Base-by-base conservation (phyloP, 352 stramenopile species). In the Globisporangium spiculum region DNA sequence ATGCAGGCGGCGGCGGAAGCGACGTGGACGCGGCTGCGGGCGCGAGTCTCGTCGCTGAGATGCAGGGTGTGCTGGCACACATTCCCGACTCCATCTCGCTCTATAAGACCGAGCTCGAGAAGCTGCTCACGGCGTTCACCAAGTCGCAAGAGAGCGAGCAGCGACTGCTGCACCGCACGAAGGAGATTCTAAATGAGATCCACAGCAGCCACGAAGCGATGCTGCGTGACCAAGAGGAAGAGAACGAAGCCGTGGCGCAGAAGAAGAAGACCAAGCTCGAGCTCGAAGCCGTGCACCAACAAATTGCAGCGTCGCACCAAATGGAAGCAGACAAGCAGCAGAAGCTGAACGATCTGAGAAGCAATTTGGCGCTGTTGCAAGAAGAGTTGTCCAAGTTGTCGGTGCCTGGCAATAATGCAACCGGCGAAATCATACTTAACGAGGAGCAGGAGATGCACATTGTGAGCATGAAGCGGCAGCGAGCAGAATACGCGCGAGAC, bases 61-160 rank as follows among this genome's bases (percentile, higher is more conserved):
- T 94, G 78, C 79, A 91, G 56, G 63, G 59, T 24, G 82, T 93
- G 48, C 57, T 93, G 30, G 73, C 74, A n/a, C 82, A 90, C 64
- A 86, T 90, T 14, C 87, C 87, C 4, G 83, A 92, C 26, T 67
- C 79, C 22, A 88, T 93, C 56, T 86, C 82, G 41, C 72, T 92
- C 32, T 94, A 92, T 75, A 82, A 87, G 60, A 80, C 79, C 16
- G 86, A 94, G 71, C 76, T 94, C n/a, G 80, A 93, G 60, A 94
- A 91, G 70, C 75, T 94, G 60, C 67, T 94, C 18, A 79, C 76
- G 9, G 82, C 79, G 52, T 89, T 83, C 68, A 72, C 84, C 69
- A 94, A 93, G 76, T 93, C 84, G 0, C 86, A 94, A 58, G 86
- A 94, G 70, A 94, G 84, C 70, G 84, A 94, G 66, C 81, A 91